Conservation (phyloP, 75 land plant genomes). For the Cryptomeria japonica region DNA sequence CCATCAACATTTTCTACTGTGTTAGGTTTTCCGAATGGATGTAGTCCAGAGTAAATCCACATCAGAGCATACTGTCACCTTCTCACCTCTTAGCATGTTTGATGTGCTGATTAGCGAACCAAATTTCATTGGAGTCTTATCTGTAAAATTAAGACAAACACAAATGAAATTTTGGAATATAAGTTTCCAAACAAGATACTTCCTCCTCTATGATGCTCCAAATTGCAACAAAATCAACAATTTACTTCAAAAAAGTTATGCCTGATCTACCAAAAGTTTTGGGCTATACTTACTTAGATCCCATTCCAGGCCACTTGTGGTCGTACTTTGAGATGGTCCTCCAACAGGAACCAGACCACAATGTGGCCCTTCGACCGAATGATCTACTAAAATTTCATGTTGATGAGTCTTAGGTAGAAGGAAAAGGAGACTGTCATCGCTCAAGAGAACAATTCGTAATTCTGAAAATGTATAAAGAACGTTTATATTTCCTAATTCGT, state of each 20-base stretch:
- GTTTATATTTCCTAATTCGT: slow-evolving; percentile 89
- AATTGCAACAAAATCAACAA: neutral
- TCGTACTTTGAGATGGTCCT: slow-evolving; percentile 65
- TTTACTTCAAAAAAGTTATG: neutral
- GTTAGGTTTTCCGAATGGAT: slow-evolving; percentile 40
- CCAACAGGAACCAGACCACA: slow-evolving; percentile 94
- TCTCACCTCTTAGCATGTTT: slow-evolving; percentile 56
- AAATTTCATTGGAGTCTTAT: slow-evolving; percentile 65
- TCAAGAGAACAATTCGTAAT: slow-evolving; percentile 71
- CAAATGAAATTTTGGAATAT: neutral
- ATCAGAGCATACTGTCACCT: slow-evolving; percentile 77
- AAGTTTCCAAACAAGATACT: neutral
- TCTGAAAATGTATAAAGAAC: slow-evolving; percentile 64
- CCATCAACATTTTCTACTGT: neutral
- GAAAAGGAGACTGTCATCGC: slow-evolving; percentile 74
- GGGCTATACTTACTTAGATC: slow-evolving; percentile 62
- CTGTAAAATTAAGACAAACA: slow-evolving; percentile 31
- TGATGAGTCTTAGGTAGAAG: slow-evolving; percentile 69
- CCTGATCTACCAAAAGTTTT: neutral
- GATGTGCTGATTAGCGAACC: slow-evolving; percentile 88
- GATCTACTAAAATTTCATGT: slow-evolving; percentile 71
- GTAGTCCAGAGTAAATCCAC: slow-evolving; percentile 93
- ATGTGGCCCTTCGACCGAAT: slow-evolving; percentile 82
- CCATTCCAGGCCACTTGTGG: slow-evolving; percentile 95
- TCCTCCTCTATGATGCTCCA: neutral